Percentiles rank a stretch among this genome's conserved stretches.
Evolutionary conservation across 176 grass and related monocot genomes (phyloP).

Genomic region (Areca catechu): DNA sequence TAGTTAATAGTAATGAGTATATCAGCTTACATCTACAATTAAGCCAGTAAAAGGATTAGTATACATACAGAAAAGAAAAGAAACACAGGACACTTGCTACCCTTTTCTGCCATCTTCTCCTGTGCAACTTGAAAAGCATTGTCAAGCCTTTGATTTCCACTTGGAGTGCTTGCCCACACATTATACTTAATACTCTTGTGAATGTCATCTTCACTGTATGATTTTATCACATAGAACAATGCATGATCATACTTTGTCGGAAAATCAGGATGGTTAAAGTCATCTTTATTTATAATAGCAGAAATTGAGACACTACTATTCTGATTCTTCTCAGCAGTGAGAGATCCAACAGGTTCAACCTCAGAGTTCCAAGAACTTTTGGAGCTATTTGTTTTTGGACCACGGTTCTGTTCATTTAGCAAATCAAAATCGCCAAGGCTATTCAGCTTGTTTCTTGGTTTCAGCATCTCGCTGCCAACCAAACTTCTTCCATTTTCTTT

Average conservation of each 20-base stretch:
- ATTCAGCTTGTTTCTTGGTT: slow-evolving; percentile 38
- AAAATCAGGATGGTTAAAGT: slow-evolving; percentile 71
- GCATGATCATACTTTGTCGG: slow-evolving; percentile 66
- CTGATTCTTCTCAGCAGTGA: slow-evolving; percentile 11
- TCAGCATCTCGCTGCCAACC: slow-evolving; percentile 38
- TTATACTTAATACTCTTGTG: slow-evolving; percentile 96
- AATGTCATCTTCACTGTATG: slow-evolving; percentile 95
- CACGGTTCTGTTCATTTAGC: slow-evolving; percentile 28
- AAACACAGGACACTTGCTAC: slow-evolving; percentile 60
- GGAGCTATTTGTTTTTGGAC: slow-evolving; percentile 25
- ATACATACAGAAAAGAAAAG: slow-evolving; percentile 89
- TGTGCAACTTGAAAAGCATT: slow-evolving; percentile 65
- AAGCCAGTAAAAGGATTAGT: neutral
- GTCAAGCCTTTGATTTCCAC: slow-evolving; percentile 92
- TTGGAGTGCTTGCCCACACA: slow-evolving; percentile 93
- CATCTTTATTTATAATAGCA: slow-evolving; percentile 34
- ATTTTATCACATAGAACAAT: slow-evolving; percentile 90
- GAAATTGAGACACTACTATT: slow-evolving; percentile 8
- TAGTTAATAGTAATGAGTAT: neutral
- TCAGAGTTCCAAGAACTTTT: slow-evolving; percentile 25
- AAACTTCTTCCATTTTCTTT: slow-evolving; percentile 45
- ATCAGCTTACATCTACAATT: neutral
- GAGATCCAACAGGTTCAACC: slow-evolving; percentile 14
- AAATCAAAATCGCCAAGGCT: slow-evolving; percentile 25
- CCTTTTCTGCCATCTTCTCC: slow-evolving; percentile 61